Evolutionary conservation across 2,329 filamentous ascomycete species (phyloP), one percentile per base, ranked within the genome.

Genomic region (Emergomyces pasteurianus): DNA sequence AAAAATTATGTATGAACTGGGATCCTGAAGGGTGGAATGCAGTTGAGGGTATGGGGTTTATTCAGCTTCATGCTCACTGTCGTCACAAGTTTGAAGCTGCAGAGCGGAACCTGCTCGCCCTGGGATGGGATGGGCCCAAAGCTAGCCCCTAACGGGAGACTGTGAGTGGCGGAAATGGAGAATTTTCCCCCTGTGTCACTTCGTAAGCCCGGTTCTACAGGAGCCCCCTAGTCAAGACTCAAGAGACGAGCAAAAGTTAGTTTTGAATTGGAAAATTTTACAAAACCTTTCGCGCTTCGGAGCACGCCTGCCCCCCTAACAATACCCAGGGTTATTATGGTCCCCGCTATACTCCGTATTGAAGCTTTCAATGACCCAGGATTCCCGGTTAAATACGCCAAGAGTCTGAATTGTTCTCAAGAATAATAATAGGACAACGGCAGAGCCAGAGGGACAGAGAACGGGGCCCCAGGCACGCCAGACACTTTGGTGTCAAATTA

Each of bases 81-180:
- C 54, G 54, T 57, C 54, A 57, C 54, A 57, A 57, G 40, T 57
- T 57, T 12, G 54, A 26, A 28, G 54, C 40, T 57, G 40, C 54
- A 57, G 31, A 42, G 31, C 40, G 26, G 53, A 56, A 43, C 26
- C 36, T 21, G 9, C 21, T 56, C 36, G 36, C 28, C 53, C 43
- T 10, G n/a, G n/a, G n/a, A 23, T 38, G 38, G 34, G 14, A 21
- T 21, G 38, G 26, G 9, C 16, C 40, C 40, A 38, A 43, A 57
- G 40, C 54, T 57, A 57, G 54, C n/a, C n/a, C n/a, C 9, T 28
- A 31, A 53, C 31, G 53, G 36, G 23, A 5, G 28, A 56, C 36
- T 56, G 36, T 43, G 53, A 56, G 50, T 43, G 53, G 53, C 36
- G 21, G 53, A 7, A 55, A 42, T 21, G 42, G 21, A 21, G 26